Percentiles rank a stretch among this genome's conserved stretches.
Conservation (phyloP, 768 basidiomycete species). For the Lanmaoa pseudosensibilis region DNA sequence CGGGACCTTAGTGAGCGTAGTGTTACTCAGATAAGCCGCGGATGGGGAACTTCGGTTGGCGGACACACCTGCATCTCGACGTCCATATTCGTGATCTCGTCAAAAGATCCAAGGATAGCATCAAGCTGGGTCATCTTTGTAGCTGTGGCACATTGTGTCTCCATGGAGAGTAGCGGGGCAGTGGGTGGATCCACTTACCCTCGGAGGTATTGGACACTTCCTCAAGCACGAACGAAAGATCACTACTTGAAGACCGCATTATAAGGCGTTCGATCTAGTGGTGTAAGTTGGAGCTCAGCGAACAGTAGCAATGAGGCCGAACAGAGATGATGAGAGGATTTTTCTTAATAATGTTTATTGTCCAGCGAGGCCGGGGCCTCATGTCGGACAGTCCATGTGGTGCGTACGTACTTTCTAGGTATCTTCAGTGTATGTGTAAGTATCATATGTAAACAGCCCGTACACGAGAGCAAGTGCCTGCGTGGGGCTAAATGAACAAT, state of each 20-base stretch:
- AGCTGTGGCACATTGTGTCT: slow-evolving; percentile 4
- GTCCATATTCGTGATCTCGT: slow-evolving; percentile 60
- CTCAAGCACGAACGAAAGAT: neutral
- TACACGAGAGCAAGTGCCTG: no score
- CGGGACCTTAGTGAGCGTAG: slow-evolving; percentile 36
- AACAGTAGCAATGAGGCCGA: neutral
- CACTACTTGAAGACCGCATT: slow-evolving; percentile 4
- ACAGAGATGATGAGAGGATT: neutral
- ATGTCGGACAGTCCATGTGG: no score
- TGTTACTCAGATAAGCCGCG: neutral
- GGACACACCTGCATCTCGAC: slow-evolving; percentile 69
- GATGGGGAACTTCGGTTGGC: neutral
- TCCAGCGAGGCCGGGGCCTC: no score
- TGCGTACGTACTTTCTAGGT: no score
- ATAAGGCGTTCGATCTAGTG: neutral
- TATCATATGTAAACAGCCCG: no score
- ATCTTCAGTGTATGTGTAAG: no score
- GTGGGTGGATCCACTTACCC: slow-evolving; percentile 9
- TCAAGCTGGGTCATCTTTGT: slow-evolving; percentile 19
- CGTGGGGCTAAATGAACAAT: no score
- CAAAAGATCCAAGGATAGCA: slow-evolving; percentile 51
- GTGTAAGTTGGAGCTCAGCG: neutral
- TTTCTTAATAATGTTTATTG: no score
- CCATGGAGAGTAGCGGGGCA: neutral
- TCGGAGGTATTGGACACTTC: neutral